Evolutionary conservation across 495 filamentous ascomycete genomes (phyloP), one percentile per base, ranked within the genome.

Genomic region (Podospora didyma): DNA sequence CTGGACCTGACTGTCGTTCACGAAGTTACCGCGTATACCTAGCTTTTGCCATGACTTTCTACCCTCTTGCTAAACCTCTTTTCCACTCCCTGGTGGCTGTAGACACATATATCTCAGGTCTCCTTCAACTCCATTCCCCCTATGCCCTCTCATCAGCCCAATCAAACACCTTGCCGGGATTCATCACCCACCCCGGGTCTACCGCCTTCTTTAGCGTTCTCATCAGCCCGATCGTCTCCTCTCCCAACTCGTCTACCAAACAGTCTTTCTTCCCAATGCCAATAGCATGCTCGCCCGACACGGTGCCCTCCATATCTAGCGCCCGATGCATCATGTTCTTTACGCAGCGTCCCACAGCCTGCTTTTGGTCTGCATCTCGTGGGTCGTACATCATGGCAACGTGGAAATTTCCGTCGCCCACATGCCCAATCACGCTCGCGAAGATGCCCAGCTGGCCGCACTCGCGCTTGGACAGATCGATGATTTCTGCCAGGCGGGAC

Each of bases 371-470:
- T 23, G 3, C 10, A 21, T 64, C 55, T 7, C 42, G 46, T 9
- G 69, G 65, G 35, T 72, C 57, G 17, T 72, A 72, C 49, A 70
- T 56, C 63, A 73, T 64, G 17, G 63, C 62, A 19, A 68, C 63
- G 44, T 73, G 70, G 55, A 72, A 72, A 26, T 73, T 73, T 0
- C 69, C 70, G 23, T 70, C 69, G 12, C 89, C 89, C 23, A 89
- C 82, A 59, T 90, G 89, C n/a, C 86, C 89, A 2, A 92, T 77
- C 34, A 88, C 84, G 63, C 79, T 83, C 20, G 85, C 84, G 57
- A 89, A 86, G 12, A 90, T 69, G 23, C 86, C 85, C 3, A 86
- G 73, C 34, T 79, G 67, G 34, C 81, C 73, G 34, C 86, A 73
- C 52, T 87, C 82, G 44, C 77, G 74, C 68, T 88, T 86, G n/a